Base-by-base conservation (phyloP, 2,329 filamentous ascomycete genomes). In the Cercospora sp. region DNA sequence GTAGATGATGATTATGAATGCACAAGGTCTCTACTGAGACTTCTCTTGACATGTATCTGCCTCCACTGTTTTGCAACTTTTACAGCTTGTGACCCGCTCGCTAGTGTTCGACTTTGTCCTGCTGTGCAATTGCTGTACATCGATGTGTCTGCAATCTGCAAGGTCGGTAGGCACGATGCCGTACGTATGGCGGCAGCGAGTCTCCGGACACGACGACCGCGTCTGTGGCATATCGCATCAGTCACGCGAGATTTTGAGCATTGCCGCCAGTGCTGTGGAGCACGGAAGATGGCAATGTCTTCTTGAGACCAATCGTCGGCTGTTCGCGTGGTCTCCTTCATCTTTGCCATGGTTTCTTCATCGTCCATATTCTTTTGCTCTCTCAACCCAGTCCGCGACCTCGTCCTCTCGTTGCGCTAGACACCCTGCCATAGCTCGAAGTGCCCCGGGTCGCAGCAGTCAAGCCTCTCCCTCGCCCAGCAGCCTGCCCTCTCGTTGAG, bases 391-490 rank as follows among this genome's bases (percentile, higher is more conserved):
- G 16, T 2, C 77, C 77, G 65, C 76, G 68, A 10, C 75, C 76
- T 67, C 78, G 69, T 8, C 77, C 78, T 71, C 77, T 73, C 23
- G 73, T 71, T 10, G 76, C 76, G 67, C 79, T 73, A 12, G 72
- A 75, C 61, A 60, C 68, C 23, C 82, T 78, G n/a, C 82, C 81
- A 67, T 82, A 82, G 40, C 80, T 80, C 68, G 80, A 82, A 9
- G 79, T 78, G 12, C 77, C 79, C 72, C 81, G 83, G 75, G 73
- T 80, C 71, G 74, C 77, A 64, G 61, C 80, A 69, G 70, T 79
- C 72, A 76, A 83, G 78, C 79, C 86, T 83, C 84, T 87, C 73
- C 83, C 88, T 73, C 83, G 82, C 72, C 78, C 88, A 28, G 77
- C 73, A 28, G 77, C 73, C 69, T 84, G 79, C 4, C 82, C 78